Base-by-base conservation (phyloP, 257 asterid species). In the Nicotiana paniculata region DNA sequence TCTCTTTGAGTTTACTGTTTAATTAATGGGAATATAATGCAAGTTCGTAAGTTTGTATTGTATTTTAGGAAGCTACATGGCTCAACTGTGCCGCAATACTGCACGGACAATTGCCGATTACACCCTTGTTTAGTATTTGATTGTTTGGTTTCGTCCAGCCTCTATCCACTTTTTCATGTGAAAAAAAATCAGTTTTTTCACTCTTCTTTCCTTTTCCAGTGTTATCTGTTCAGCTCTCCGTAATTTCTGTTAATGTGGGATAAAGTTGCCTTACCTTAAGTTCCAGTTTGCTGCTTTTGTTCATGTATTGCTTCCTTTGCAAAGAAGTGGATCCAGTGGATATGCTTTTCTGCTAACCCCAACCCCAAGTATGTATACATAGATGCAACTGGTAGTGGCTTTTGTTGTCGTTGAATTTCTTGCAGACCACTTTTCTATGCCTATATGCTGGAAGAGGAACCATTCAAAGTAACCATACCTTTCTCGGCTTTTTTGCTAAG, bases 1-100 rank as follows among this genome's bases (percentile, higher is more conserved):
- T 21, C 39, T 72, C 59, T 72, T 72, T 46, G 78, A 72, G 59
- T 72, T 72, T n/a, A 72, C 24, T 72, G 61, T 69, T 70, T 43
- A 70, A 43, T 70, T 67, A 43, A 43, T 43, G 59, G 59, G 59
- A 70, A 12, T 24, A 21, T 46, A 72, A 46, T 72, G 39, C 61
- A 46, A 46, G 37, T 72, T 72, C 24, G 4, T 43, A 43, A 43
- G 59, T 70, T 70, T 46, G 15, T 72, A 13, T 46, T 46, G 24
- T 46, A 72, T 1, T 72, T 72, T 3, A 11, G 59, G 79, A 72
- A 72, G 61, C 61, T 24, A 46, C 79, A 46, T 21, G n/a, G 51
- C 55, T 72, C 78, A 24, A 72, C 79, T 72, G 39, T 13, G 39
- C 61, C 24, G 3, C 61, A 6, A 72, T 72, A 72, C 37, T 35